Percentiles rank a stretch among this genome's conserved stretches.
These are phyloP conservation scores for Kurtzmaniella natalensis DNA, from an alignment of 1,139 yeast species.

Conservation along the genomic window DNA sequence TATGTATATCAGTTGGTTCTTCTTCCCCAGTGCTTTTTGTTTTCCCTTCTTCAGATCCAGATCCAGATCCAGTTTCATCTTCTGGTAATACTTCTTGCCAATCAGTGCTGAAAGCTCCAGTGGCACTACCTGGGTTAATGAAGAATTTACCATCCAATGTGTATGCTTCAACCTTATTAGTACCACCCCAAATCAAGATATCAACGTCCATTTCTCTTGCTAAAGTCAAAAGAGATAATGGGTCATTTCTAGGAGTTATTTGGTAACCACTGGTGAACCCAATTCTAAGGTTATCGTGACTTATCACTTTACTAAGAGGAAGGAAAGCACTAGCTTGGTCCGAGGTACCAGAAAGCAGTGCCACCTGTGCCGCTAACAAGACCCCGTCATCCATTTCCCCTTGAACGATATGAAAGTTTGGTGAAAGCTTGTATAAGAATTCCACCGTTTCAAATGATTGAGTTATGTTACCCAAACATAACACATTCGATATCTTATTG, in stretches of 20 bases:
- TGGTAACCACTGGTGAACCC: slow-evolving; percentile 87
- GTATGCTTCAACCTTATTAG: slow-evolving; percentile 89
- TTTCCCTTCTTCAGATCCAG: slow-evolving; percentile 20
- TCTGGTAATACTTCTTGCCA: slow-evolving; percentile 41
- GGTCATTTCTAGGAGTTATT: slow-evolving; percentile 81
- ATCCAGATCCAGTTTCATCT: slow-evolving; percentile 34
- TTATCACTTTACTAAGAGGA: slow-evolving; percentile 64
- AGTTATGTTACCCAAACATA: slow-evolving; percentile 84
- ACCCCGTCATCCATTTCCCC: slow-evolving; percentile 63
- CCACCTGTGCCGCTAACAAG: slow-evolving; percentile 31
- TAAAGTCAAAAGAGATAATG: slow-evolving; percentile 71
- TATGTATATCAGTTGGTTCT: slow-evolving; percentile 8
- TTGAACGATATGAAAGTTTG: slow-evolving; percentile 69
- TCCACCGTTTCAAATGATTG: slow-evolving; percentile 59
- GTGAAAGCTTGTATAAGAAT: slow-evolving; percentile 63
- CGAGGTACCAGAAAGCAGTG: slow-evolving; percentile 16
- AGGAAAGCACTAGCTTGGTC: slow-evolving; percentile 21
- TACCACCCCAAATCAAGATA: slow-evolving; percentile 92
- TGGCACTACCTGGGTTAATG: slow-evolving; percentile 92
- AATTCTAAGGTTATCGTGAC: slow-evolving; percentile 66
- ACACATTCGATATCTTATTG: slow-evolving; percentile 77
- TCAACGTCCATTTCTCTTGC: slow-evolving; percentile 94
- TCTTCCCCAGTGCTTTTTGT: slow-evolving; percentile 29
- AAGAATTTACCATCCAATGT: slow-evolving; percentile 90
- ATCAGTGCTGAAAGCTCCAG: slow-evolving; percentile 73